Conservation (phyloP, 345 rosid species). For the Aurinia saxatilis region DNA sequence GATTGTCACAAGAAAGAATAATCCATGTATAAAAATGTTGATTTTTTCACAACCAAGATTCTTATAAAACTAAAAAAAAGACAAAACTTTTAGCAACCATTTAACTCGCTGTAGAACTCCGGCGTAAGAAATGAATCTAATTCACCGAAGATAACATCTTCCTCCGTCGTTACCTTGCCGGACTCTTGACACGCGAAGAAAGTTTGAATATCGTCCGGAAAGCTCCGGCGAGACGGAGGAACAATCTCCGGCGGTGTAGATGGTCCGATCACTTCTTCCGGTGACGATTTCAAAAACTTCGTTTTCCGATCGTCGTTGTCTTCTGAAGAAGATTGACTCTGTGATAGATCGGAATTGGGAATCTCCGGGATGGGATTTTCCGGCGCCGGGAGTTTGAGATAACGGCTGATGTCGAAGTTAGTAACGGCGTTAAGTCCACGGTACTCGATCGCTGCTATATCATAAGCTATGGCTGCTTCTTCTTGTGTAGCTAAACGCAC, state of each 20-base stretch:
- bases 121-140: constrained; percentile 53
- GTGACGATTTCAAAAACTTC: constrained; percentile 11
- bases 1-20: constrained; percentile 18
- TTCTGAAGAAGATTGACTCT: constrained; percentile 23
- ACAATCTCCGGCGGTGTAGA: constrained; percentile 32
- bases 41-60: constrained; percentile 17
- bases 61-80: background rate
- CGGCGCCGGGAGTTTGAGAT: constrained; percentile 21
- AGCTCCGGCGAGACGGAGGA: constrained; percentile 38
- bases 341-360: background rate
- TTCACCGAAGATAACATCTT: constrained; percentile 58
- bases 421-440: constrained; percentile 93
- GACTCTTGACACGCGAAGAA: constrained; percentile 61
- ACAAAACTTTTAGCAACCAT: constrained; percentile 14
- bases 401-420: constrained; percentile 87
- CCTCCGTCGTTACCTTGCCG: constrained; percentile 38
- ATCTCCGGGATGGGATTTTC: constrained; percentile 1
- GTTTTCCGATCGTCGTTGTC: constrained; percentile 23
- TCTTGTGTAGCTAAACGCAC: constrained; percentile 98
- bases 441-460: constrained; percentile 88
- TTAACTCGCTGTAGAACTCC: constrained; percentile 52
- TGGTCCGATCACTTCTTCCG: constrained; percentile 64
- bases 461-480: constrained; percentile 92
- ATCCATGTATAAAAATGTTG: background rate
- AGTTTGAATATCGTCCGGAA: constrained; percentile 73